Evolutionary conservation across 805 yeast species (phyloP), one percentile per base, ranked within the genome.

Genomic region (Metahyphopichia silvanorum): DNA sequence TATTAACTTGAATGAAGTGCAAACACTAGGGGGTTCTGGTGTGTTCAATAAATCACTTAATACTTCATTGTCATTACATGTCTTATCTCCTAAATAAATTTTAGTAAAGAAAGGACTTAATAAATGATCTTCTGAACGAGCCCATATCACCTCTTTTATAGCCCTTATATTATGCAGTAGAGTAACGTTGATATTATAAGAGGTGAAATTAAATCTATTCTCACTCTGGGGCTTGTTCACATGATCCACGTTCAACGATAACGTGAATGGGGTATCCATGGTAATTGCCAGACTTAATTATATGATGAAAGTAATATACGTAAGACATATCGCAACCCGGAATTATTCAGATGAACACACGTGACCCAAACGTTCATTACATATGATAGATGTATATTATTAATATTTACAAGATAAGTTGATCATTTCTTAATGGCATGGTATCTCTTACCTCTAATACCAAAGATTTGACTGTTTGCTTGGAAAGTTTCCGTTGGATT

Each of bases 391-490:
- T 21, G 31, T n/a, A n/a, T n/a, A n/a, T n/a, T n/a, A n/a, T n/a
- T n/a, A n/a, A n/a, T n/a, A n/a, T n/a, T 21, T 17, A 31, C 16
- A 31, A 20, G 25, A 27, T 24, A 20, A 29, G 15, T 10, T 16
- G 13, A 21, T 42, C 39, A 56, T 31, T 44, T 50, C 30, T 49
- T 53, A 44, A 85, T 71, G 25, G 96, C 95, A 51, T 89, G 97
- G 64, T 93, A 93, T 56, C 98, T 77, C 72, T 91, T 93, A 46
- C 98, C 98, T 66, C 98, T 80, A 60, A 89, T 76, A 8, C 91
- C 98, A 60, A 87, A 89, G 35, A 93, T 63, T 53, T 80, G 79
- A 69, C 86, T 88, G 67, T 93, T 93, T 55, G 86, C 84, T 66
- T 86, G 95, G 69, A 83, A 91, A 11, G 87, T 86, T 55, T 91